Conservation (phyloP, 257 asterid genomes). For the Solanum okadae region DNA sequence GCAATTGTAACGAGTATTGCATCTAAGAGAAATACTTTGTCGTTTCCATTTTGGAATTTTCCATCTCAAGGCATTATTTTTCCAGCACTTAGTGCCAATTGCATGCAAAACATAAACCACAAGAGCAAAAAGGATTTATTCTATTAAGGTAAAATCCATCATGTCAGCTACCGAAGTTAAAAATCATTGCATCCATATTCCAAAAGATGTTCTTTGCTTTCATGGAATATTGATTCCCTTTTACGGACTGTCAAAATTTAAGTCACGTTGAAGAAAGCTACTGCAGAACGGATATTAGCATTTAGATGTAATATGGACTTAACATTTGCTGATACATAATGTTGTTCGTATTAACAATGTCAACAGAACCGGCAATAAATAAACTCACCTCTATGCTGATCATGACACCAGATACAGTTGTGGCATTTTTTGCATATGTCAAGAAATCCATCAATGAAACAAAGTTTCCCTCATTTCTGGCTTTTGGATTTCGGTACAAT, state of each 20-base stretch:
- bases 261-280: background rate
- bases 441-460: conserved; percentile 48
- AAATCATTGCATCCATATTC: background rate
- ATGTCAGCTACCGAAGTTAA: background rate
- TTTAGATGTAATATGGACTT: background rate
- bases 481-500: conserved; percentile 48
- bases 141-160: background rate
- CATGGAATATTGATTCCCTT: background rate
- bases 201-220: background rate
- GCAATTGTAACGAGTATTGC: background rate
- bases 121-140: background rate
- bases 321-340: background rate
- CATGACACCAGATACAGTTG: conserved; percentile 64
- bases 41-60: background rate
- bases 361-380: background rate
- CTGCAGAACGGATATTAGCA: background rate
- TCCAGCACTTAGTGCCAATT: background rate
- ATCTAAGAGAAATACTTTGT: background rate
- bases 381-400: conserved; percentile 58
- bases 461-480: conserved; percentile 27
- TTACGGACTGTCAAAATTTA: background rate
- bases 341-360: background rate
- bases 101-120: background rate
- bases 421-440: conserved; percentile 44
- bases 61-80: background rate